Evolutionary conservation across 2,329 filamentous ascomycete genomes (phyloP), one percentile per base, ranked within the genome.

Genomic region (Exophiala lecanii-corni): DNA sequence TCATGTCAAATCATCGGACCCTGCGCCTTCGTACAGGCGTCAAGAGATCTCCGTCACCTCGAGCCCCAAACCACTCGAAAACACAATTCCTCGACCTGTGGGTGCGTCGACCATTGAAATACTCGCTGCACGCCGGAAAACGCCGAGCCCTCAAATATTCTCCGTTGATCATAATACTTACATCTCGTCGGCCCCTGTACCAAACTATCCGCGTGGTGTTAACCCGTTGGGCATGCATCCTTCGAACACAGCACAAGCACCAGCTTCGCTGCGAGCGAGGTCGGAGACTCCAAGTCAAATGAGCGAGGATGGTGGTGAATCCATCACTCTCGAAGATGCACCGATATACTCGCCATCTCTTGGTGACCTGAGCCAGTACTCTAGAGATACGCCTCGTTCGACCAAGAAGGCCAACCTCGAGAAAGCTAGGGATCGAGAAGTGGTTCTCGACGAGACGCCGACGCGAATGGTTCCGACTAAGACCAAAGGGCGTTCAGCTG

Each of bases 341-440:
- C 47, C 52, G 10, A 54, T 56, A 26, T 56, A 56, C 32, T 56
- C 51, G 23, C 51, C 51, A 13, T 54, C 51, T 2, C 47, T 54
- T 9, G 53, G 51, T 6, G 46, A 50, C 36, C 49, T 54, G 15
- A 54, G 49, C 34, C 49, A 53, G 21, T 54, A 56, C 34, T 40
- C 49, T 5, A 45, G 53, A 7, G 43, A 50, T 4, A 53, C 50
- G 23, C 48, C 53, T 20, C 37, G 41, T 9, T 45, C 45, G 15
- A 36, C 15, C 18, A 33, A 32, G 18, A 18, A 28, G 9, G 16
- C 16, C 12, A 13, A 35, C 6, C 34, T 18, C 17, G 12, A 21
- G 12, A 15, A 18, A 13, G 12, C 6, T 7, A 26, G 23, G 12
- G n/a, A n/a, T n/a, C 19, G 37, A 28, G 19, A 35, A 7, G 37